Percentiles rank a stretch among this genome's conserved stretches.
Evolutionary conservation across 768 basidiomycete genomes (phyloP).

Genomic region (Suillus alpinus): DNA sequence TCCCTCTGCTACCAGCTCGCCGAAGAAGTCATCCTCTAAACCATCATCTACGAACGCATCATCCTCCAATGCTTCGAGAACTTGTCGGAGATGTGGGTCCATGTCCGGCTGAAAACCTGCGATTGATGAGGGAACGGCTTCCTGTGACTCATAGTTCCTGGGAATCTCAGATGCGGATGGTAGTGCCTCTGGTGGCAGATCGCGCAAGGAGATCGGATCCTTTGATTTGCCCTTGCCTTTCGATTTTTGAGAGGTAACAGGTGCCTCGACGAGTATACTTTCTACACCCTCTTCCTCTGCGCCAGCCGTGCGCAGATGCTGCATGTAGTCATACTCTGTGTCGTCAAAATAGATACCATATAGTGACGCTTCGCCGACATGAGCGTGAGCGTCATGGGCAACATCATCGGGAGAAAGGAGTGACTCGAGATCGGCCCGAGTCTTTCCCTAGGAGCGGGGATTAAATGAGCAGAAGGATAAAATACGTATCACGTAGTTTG

Average conservation of each 20-base stretch:
- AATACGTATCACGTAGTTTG: not conserved
- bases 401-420: slow-evolving; percentile 48
- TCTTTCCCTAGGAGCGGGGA: slow-evolving; percentile 57
- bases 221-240: slow-evolving; percentile 39
- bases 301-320: slow-evolving; percentile 83
- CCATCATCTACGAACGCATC: slow-evolving; percentile 87
- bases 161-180: slow-evolving; percentile 76
- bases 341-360: slow-evolving; percentile 97
- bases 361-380: slow-evolving; percentile 81
- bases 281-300: slow-evolving; percentile 78
- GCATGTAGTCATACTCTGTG: slow-evolving; percentile 97
- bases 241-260: slow-evolving; percentile 36
- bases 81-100: slow-evolving; percentile 93
- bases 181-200: slow-evolving; percentile 67
- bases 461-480: slow-evolving; percentile 21
- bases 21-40: slow-evolving; percentile 74
- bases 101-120: slow-evolving; percentile 92
- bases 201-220: slow-evolving; percentile 41
- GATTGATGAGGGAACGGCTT: slow-evolving; percentile 78
- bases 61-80: slow-evolving; percentile 91
- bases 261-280: slow-evolving; percentile 78
- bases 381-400: slow-evolving; percentile 44
- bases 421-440: slow-evolving; percentile 75
- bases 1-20: slow-evolving; percentile 66
- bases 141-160: slow-evolving; percentile 69